These are phyloP conservation scores for Neonectria punicea DNA, from an alignment of 2,329 filamentous ascomycete genomes.

Conservation along the genomic window DNA sequence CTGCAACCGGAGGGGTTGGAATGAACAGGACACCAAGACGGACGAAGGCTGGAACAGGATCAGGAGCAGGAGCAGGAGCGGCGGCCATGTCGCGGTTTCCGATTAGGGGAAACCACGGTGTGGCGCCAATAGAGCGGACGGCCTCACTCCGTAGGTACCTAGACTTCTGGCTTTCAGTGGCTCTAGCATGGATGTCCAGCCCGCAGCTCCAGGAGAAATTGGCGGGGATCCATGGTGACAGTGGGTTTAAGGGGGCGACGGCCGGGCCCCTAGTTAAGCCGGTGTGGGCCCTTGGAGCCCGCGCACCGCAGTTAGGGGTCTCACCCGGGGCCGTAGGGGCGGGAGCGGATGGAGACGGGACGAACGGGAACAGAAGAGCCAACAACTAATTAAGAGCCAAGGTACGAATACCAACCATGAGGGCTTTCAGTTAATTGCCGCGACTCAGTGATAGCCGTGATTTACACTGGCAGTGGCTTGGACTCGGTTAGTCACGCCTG, in stretches of 20 bases:
- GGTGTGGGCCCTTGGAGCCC: background rate
- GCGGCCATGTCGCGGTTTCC: slow-evolving; percentile 9
- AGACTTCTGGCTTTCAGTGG: background rate
- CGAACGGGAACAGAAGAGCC: too few relatives aligned
- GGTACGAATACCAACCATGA: too few relatives aligned
- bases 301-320: background rate
- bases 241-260: background rate
- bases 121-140: slow-evolving; percentile 11
- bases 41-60: slow-evolving; percentile 3
- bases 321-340: background rate
- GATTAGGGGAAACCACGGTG: slow-evolving; percentile 11
- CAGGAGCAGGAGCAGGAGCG: background rate
- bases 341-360: background rate
- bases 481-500: too few relatives aligned
- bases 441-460: too few relatives aligned
- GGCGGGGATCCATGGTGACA: background rate
- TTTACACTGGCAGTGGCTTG: too few relatives aligned
- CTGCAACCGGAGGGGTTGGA: slow-evolving; percentile 32
- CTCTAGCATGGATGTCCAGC: background rate
- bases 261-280: background rate
- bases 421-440: too few relatives aligned
- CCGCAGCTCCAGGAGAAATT: background rate
- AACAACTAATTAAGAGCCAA: too few relatives aligned
- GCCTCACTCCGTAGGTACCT: background rate
- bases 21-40: slow-evolving; percentile 14